Base-by-base conservation (phyloP, 805 yeast species). In the Komagataella populi region DNA sequence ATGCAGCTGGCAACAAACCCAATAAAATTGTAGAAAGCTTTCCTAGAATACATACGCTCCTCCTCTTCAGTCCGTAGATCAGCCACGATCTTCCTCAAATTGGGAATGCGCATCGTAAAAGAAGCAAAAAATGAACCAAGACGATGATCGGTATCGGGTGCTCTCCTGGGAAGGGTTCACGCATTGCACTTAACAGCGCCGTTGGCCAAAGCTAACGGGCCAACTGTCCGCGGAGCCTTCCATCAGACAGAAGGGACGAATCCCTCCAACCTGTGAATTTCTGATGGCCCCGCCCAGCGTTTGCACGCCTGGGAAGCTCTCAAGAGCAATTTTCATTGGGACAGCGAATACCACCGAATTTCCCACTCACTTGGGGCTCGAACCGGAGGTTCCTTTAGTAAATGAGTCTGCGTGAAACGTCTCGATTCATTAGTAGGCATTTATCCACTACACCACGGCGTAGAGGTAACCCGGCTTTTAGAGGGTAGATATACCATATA, bases 41-140 rank as follows among this genome's bases (percentile, higher is more conserved):
- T 73, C 48, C 96, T 70, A 0, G 95, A 85, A 58, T 80, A 83
- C 50, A 72, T 69, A 49, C 90, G 69, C 63, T 88, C 96, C 58
- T 87, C 96, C 57, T 87, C 95, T 55, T 87, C 95, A 2, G 93
- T 78, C 17, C 96, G 68, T 60, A 87, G 87, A 4, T 93, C 83
- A 20, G 89, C 81, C 61, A 87, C 87, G 46, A 87, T 83, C 52
- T 87, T 70, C 48, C 96, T 68, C 46, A 88, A 77, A 60, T 88
- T 87, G 47, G 86, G 88, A 47, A 87, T 69, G 57, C 83, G 80
- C 82, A 71, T 78, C 49, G 46, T 50, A 30, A 10, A 30, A 30
- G 14, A 1, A 24, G 48, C 8, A 43, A 48, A 50, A 50, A 39
- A 56, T 59, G 53, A 60, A 60, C 58, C 52, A 55, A 55, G 51